Evolutionary conservation across 2,329 filamentous ascomycete genomes (phyloP).

Genomic region (Fonsecaea multimorphosa): DNA sequence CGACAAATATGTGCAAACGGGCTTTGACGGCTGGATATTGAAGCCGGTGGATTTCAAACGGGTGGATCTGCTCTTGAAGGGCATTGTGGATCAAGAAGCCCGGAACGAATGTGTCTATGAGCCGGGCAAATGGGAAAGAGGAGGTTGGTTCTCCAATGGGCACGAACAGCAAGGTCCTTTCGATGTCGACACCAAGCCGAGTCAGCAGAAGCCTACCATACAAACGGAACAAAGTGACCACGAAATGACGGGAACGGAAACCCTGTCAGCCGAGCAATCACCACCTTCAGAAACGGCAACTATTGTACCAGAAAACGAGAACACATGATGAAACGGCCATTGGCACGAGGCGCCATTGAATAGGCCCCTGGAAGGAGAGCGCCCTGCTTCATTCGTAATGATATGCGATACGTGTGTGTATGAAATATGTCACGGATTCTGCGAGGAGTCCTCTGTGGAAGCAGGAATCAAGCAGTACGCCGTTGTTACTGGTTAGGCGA

Average conservation of each 20-base stretch:
- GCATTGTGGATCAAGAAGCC: slow-evolving; percentile 67
- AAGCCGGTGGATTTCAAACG: slow-evolving; percentile 85
- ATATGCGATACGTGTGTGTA: too few species aligned
- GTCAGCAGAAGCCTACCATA: slow-evolving; percentile 27
- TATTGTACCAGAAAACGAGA: slow-evolving; percentile 1
- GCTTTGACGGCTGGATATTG: slow-evolving; percentile 89
- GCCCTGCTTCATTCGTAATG: too few species aligned
- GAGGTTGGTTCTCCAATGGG: slow-evolving; percentile 75
- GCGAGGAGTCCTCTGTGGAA: too few species aligned
- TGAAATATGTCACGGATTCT: too few species aligned
- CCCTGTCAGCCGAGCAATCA: background rate
- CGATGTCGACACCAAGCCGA: slow-evolving; percentile 39
- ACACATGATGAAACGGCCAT: background rate
- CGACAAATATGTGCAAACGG: slow-evolving; percentile 73
- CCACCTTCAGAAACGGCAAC: background rate
- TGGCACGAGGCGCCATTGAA: background rate
- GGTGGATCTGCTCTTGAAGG: slow-evolving; percentile 70
- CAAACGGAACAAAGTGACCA: background rate
- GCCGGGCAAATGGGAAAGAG: slow-evolving; percentile 78
- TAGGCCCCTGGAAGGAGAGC: too few species aligned
- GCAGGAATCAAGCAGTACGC: too few species aligned
- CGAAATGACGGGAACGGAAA: background rate
- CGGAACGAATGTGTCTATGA: slow-evolving; percentile 70
- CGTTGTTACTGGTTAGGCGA: too few species aligned
- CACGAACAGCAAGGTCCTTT: slow-evolving; percentile 38